Evolutionary conservation across 805 yeast genomes (phyloP).

Genomic region (Nakazawaea ambrosiae): DNA sequence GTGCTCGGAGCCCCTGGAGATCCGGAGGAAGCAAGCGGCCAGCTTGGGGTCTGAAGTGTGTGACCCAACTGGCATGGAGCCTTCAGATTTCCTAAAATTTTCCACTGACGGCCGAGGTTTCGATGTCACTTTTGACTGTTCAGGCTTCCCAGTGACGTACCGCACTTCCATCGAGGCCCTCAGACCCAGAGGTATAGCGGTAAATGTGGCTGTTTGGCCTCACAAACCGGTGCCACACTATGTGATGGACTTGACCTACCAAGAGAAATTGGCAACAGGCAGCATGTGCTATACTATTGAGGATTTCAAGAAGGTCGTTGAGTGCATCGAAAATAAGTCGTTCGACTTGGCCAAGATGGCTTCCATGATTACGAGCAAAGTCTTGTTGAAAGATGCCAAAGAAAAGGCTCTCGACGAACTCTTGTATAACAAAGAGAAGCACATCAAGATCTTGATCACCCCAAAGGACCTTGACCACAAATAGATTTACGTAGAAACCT

Average conservation of each 20-base stretch:
- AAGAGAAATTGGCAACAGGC: conserved; percentile 51
- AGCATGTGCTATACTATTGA: conserved; percentile 52
- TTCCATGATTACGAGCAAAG: conserved; percentile 46
- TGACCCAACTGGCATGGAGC: conserved; percentile 37
- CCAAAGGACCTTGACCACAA: conserved; percentile 26
- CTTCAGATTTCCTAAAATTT: conserved; percentile 25
- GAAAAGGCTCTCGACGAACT: conserved; percentile 46
- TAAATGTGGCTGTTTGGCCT: conserved; percentile 63
- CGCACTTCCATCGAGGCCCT: conserved; percentile 43
- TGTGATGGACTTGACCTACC: conserved; percentile 51
- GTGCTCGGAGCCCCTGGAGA: conserved; percentile 52
- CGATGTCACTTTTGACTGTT: conserved; percentile 44
- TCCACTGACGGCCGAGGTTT: conserved; percentile 39
- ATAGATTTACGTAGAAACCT: no score
- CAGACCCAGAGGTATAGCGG: conserved; percentile 48
- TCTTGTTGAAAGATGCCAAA: conserved; percentile 41
- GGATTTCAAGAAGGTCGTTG: conserved; percentile 52
- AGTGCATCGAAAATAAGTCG: conserved; percentile 38
- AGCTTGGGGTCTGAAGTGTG: conserved; percentile 38
- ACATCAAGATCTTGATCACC: conserved; percentile 46
- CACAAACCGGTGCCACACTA: conserved; percentile 38
- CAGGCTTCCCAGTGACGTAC: conserved; percentile 48
- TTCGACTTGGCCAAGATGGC: conserved; percentile 36
- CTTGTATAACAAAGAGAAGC: conserved; percentile 43
- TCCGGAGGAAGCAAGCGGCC: conserved; percentile 51